Evolutionary conservation across 306 rosid species (phyloP), one percentile per base, ranked within the genome.

Genomic region (Cercis canadensis): DNA sequence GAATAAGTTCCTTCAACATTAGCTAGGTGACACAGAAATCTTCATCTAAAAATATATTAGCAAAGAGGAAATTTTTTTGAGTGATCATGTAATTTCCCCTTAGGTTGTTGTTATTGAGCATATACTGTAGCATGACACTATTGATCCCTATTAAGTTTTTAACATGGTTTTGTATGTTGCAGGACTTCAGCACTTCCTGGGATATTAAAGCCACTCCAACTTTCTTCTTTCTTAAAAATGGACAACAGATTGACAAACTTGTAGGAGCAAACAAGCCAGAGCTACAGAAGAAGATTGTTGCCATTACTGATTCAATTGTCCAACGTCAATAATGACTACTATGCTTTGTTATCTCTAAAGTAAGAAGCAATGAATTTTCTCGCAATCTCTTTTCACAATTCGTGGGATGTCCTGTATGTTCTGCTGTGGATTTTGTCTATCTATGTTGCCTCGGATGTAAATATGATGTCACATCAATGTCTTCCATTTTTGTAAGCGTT

Each of bases 181-280:
- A 95, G 99, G 99, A 95, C 31, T 95, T 95, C 62, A 91, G 97
- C 81, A 77, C 92, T 69, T 78, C 96, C 11, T 95, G 96, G 99
- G 99, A 95, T 69, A 91, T 95, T 59, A 95, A 95, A 78, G 99
- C 97, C 67, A 95, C 99, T 55, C 99, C 99, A 1, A 95, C 99
- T 13, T 95, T 95, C 85, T 95, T 95, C 87, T 89, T 95, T 84
- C 91, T 95, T 11, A 83, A 75, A 82, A 88, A 89, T 56, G 97
- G 97, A 5, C 65, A 91, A 79, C 87, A 95, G 78, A 5, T 95
- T 33, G 99, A 91, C 83, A 95, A 95, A 84, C 99, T 95, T 31
- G 99, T 95, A 0, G 99, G 99, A 63, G 99, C 99, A 54, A 95
- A 95, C 89, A 95, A 79, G 82, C 87, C 92, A 3, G 99, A 91